These are phyloP conservation scores for Aspergillus steynii DNA, from an alignment of 495 filamentous ascomycete genomes.

Conservation along the genomic window DNA sequence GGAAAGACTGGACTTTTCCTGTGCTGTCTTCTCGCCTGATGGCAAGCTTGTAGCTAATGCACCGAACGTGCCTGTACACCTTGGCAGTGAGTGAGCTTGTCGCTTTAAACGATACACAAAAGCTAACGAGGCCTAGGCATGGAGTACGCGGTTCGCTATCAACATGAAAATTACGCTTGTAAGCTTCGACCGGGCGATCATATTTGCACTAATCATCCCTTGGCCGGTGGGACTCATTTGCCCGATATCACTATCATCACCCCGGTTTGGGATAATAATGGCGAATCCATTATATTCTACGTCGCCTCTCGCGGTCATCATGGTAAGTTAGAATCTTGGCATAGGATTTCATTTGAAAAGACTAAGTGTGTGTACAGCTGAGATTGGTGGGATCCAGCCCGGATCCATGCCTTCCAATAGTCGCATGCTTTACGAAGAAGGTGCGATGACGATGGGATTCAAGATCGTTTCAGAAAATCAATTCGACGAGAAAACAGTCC, in stretches of 20 bases:
- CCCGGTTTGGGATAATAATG: constrained; percentile 73
- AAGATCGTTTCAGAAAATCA: constrained; percentile 88
- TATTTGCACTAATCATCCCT: constrained; percentile 92
- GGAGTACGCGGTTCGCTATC: constrained; percentile 92
- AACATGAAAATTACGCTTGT: constrained; percentile 87
- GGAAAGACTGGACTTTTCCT: constrained; percentile 94
- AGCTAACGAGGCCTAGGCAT: constrained; percentile 45
- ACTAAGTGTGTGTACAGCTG: constrained; percentile 37
- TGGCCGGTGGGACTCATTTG: constrained; percentile 83
- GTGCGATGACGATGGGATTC: constrained; percentile 88
- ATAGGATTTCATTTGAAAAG: neutral
- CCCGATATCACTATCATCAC: constrained; percentile 92
- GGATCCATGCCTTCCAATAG: constrained; percentile 97
- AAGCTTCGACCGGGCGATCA: constrained; percentile 90
- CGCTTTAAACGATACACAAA: too few species aligned
- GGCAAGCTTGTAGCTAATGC: constrained; percentile 93
- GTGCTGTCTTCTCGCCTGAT: constrained; percentile 85
- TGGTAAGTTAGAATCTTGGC: constrained; percentile 25
- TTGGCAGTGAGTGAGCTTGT: constrained; percentile 50
- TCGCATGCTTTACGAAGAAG: constrained; percentile 89
- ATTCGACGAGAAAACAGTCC: constrained; percentile 86
- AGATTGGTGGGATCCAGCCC: constrained; percentile 94
- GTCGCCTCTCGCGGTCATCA: constrained; percentile 95
- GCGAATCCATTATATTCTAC: constrained; percentile 90
- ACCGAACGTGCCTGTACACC: constrained; percentile 89